phyloP scores from a whole-genome alignment of 2,329 filamentous ascomycete genomes.

The Aspergillus amoenus region DNA sequence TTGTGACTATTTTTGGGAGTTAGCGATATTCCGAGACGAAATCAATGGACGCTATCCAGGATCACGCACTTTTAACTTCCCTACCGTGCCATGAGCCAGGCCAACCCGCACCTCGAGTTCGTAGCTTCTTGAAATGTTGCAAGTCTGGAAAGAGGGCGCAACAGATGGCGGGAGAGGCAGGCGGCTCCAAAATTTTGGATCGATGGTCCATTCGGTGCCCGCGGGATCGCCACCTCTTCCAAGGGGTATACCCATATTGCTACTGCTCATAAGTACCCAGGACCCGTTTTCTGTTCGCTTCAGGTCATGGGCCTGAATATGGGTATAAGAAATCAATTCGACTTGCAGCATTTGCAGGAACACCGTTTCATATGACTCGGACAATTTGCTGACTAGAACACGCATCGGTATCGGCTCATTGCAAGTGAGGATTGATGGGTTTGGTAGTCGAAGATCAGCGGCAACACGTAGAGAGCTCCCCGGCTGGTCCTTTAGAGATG shows the following conservation, averaged over 20 bases:
- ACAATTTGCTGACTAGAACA: conserved; percentile 75
- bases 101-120: conserved; percentile 80
- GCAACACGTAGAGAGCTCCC: conserved; percentile 59
- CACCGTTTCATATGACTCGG: conserved; percentile 66
- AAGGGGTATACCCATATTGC: conserved; percentile 70
- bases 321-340: conserved; percentile 75
- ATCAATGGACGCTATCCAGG: background rate
- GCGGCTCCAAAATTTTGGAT: conserved; percentile 70
- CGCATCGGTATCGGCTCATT: conserved; percentile 81
- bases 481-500: conserved; percentile 29
- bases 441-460: conserved; percentile 81
- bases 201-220: conserved; percentile 68
- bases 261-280: conserved; percentile 73
- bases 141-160: conserved; percentile 81
- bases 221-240: conserved; percentile 58
- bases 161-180: conserved; percentile 78
- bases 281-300: conserved; percentile 66
- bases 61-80: conserved; percentile 48
- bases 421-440: conserved; percentile 84
- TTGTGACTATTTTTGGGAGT: conserved; percentile 58
- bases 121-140: conserved; percentile 80
- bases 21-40: conserved; percentile 13
- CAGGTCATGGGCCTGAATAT: conserved; percentile 75
- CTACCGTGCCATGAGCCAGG: conserved; percentile 68
- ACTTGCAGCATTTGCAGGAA: conserved; percentile 79